phyloP scores from a whole-genome alignment of 192 early-diverging fungal genomes.

The Mortierella antarctica region DNA sequence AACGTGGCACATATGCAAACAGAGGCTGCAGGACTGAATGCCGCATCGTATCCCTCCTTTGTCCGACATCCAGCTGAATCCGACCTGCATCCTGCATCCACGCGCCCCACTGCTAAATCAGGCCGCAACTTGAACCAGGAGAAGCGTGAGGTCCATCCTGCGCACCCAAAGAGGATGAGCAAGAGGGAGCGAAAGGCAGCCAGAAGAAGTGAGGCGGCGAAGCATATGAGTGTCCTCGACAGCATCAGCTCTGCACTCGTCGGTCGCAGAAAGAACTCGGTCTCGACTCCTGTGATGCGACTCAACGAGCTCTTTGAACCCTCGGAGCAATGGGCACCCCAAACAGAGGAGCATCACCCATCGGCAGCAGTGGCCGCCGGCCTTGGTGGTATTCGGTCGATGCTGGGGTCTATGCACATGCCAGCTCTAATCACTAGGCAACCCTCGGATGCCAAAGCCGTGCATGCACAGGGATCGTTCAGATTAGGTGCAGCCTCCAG shows the following conservation, averaged over 20 bases:
- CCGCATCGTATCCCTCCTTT: not conserved
- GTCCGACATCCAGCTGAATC: not conserved
- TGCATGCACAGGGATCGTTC: not conserved
- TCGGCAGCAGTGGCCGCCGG: conserved; percentile 3
- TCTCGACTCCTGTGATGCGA: conserved; percentile 20
- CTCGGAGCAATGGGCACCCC: too few species aligned
- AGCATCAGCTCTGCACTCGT: conserved; percentile 21
- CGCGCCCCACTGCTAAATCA: not conserved
- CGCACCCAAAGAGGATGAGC: conserved; percentile 6
- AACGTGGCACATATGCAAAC: not conserved
- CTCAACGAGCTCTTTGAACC: conserved; percentile 29
- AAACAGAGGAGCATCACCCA: not conserved
- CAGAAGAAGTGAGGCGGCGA: conserved; percentile 17
- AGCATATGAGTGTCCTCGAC: conserved; percentile 8
- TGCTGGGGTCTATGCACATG: conserved; percentile 8
- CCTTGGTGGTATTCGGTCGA: conserved; percentile 4
- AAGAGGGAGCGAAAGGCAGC: conserved; percentile 31
- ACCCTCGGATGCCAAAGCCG: not conserved
- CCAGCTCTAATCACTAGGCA: not conserved
- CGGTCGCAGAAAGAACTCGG: conserved; percentile 31
- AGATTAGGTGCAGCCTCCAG: not conserved
- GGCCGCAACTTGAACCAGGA: not conserved
- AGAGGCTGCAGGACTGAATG: not conserved
- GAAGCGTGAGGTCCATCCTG: not conserved
- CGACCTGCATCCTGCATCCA: not conserved